A percentile compares a stretch with the other conserved stretches of the same genome.
Conservation (phyloP, 2,329 filamentous ascomycete species). For the Periconia macrospinosa region DNA sequence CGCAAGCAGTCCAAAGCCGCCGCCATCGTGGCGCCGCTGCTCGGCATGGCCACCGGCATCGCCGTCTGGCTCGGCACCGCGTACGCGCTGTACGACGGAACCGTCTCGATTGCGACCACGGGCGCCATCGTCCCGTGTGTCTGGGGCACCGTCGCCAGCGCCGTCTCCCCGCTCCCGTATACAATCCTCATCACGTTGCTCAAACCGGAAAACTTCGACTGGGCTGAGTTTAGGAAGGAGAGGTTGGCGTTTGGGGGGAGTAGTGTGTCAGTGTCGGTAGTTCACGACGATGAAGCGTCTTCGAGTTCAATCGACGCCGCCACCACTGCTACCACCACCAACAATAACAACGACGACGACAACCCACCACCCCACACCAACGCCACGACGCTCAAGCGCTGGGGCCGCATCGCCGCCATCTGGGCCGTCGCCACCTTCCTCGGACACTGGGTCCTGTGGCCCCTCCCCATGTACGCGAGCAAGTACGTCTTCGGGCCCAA, state of each 20-base stretch:
- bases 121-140: conserved; percentile 55
- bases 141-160: conserved; percentile 56
- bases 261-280: too few relatives aligned
- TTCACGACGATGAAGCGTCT: conserved; percentile 15
- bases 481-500: conserved; percentile 53
- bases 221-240: conserved; percentile 47
- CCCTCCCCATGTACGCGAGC: conserved; percentile 58
- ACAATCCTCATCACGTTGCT: conserved; percentile 52
- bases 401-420: conserved; percentile 50
- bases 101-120: conserved; percentile 52
- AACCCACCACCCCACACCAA: background rate
- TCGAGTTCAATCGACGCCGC: too few relatives aligned
- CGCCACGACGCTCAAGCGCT: conserved; percentile 47
- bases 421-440: conserved; percentile 56
- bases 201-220: conserved; percentile 48
- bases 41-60: conserved; percentile 56
- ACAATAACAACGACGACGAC: too few relatives aligned
- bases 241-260: conserved; percentile 46
- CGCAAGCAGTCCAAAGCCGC: conserved; percentile 53
- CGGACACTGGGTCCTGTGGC: conserved; percentile 59
- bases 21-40: conserved; percentile 53
- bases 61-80: conserved; percentile 58
- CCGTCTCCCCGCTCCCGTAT: conserved; percentile 46
- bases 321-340: too few relatives aligned
- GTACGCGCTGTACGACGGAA: conserved; percentile 51